These are phyloP conservation scores for Pigoraptor vietnamica DNA, from an alignment of 78 protist species.

Conservation along the genomic window DNA sequence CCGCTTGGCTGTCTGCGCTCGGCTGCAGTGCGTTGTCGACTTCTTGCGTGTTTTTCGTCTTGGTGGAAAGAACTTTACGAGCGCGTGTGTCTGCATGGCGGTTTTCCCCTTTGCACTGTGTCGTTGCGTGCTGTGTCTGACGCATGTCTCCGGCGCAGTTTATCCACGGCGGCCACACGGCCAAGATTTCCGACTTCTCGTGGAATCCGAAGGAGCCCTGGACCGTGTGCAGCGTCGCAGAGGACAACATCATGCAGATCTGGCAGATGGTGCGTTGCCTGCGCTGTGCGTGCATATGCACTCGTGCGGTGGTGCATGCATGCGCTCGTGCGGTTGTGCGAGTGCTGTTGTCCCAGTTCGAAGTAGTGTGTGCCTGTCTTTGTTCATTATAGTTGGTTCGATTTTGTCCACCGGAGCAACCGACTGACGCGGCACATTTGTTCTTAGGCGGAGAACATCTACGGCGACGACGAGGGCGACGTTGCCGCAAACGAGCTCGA, in stretches of 20 bases:
- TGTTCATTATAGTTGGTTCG: neutral
- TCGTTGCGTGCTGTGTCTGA: neutral
- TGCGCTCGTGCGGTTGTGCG: neutral
- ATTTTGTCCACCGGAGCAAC: neutral
- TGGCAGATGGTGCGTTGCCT: conserved; percentile 83
- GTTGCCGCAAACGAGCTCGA: neutral
- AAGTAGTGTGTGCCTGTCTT: neutral
- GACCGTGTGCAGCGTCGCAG: conserved; percentile 83
- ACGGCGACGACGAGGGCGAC: neutral
- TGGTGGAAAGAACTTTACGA: neutral
- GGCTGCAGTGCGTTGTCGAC: no score
- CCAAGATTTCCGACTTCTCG: conserved; percentile 74
- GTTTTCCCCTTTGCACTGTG: neutral
- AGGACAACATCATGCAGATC: conserved; percentile 90
- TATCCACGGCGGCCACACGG: conserved; percentile 96
- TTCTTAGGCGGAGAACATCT: conserved; percentile 5
- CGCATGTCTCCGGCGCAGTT: conserved; percentile 31
- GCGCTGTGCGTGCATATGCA: neutral
- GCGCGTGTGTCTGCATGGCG: neutral
- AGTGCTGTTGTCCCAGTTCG: neutral
- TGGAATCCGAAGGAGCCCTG: conserved; percentile 88
- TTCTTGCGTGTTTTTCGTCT: neutral
- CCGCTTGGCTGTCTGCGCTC: neutral
- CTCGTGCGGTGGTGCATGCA: neutral
- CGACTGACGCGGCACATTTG: neutral